Evolutionary conservation across 306 rosid genomes (phyloP).

Genomic region (Lathyrus oleraceus): DNA sequence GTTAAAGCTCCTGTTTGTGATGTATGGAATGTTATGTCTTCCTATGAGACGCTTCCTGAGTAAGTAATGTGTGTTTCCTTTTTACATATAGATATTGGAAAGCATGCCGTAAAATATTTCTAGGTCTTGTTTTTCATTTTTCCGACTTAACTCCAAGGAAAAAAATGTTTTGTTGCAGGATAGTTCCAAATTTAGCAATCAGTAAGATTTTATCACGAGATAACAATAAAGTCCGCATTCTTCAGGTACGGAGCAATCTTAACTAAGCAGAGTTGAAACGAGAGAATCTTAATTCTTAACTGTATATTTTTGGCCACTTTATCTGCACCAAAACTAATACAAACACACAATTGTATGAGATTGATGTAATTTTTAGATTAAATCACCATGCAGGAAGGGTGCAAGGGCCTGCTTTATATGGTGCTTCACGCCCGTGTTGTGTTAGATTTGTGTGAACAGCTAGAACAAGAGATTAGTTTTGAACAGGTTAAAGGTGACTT

Average conservation of each 20-base stretch:
- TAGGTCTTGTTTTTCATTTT: slow-evolving; percentile 23
- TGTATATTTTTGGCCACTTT: slow-evolving; percentile 10
- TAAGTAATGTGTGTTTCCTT: slow-evolving; percentile 44
- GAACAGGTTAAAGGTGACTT: slow-evolving; percentile 98
- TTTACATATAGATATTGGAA: slow-evolving; percentile 23
- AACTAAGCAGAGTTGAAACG: not conserved
- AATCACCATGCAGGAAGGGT: slow-evolving; percentile 76
- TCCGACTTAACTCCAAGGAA: slow-evolving; percentile 7
- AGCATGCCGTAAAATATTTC: not conserved
- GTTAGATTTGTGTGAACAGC: slow-evolving; percentile 75
- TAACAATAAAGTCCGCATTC: slow-evolving; percentile 92
- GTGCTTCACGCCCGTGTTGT: slow-evolving; percentile 99
- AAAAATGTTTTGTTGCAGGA: slow-evolving; percentile 55
- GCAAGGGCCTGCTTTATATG: slow-evolving; percentile 95
- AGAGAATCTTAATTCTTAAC: slow-evolving; percentile 17
- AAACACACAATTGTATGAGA: slow-evolving; percentile 3
- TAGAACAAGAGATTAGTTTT: slow-evolving; percentile 85
- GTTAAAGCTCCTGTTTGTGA: slow-evolving; percentile 92
- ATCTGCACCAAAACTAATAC: slow-evolving; percentile 10
- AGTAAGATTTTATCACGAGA: slow-evolving; percentile 87
- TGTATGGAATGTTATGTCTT: slow-evolving; percentile 84
- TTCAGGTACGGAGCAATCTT: slow-evolving; percentile 64
- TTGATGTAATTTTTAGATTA: slow-evolving; percentile 10
- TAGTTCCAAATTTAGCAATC: slow-evolving; percentile 95
- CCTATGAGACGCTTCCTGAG: slow-evolving; percentile 96